phyloP scores from a whole-genome alignment of 768 basidiomycete genomes.

The Hericium rajendrae region DNA sequence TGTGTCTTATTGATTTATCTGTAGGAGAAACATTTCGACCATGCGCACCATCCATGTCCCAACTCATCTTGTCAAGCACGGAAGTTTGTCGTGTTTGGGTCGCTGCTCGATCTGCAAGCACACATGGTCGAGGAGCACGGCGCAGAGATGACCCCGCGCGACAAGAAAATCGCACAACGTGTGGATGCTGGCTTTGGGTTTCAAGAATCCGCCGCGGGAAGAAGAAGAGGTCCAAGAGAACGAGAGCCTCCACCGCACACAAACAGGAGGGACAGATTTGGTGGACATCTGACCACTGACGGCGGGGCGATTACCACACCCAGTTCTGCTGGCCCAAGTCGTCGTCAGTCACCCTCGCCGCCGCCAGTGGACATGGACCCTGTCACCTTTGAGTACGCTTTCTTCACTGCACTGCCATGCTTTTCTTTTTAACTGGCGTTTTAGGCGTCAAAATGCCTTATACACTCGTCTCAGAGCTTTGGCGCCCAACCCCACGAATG shows the following conservation, averaged over 20 bases:
- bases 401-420: background rate
- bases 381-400: conserved; percentile 41
- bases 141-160: conserved; percentile 58
- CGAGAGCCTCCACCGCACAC: conserved; percentile 34
- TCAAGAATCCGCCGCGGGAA: conserved; percentile 45
- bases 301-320: conserved; percentile 5
- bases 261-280: conserved; percentile 55
- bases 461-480: conserved; percentile 51
- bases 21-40: conserved; percentile 69
- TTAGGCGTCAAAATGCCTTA: conserved; percentile 60
- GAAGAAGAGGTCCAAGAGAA: conserved; percentile 42
- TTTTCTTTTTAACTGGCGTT: background rate
- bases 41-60: conserved; percentile 69
- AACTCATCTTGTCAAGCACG: conserved; percentile 66
- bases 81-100: conserved; percentile 93
- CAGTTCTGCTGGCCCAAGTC: conserved; percentile 13
- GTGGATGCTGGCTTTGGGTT: conserved; percentile 62
- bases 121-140: conserved; percentile 86
- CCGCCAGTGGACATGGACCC: conserved; percentile 40
- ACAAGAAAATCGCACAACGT: conserved; percentile 58
- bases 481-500: conserved; percentile 46
- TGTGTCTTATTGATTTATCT: background rate
- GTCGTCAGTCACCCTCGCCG: conserved; percentile 25
- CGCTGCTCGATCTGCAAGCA: conserved; percentile 79
- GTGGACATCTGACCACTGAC: conserved; percentile 44